Base-by-base conservation (phyloP, 2,329 filamentous ascomycete genomes). In the Blastomyces parvus region DNA sequence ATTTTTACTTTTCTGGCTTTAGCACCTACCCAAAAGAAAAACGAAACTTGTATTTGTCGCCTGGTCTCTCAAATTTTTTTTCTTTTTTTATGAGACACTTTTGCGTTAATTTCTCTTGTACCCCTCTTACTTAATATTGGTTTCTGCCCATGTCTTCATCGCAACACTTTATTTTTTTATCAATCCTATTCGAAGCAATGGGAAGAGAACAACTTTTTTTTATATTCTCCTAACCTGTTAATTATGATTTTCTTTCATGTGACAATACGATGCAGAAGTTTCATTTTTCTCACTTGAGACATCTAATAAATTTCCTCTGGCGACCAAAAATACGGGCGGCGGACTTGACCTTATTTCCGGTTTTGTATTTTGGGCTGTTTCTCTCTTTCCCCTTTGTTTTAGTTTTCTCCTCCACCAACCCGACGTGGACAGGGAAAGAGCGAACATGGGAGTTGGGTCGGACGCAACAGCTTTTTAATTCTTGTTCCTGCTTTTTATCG, bases 71-170 rank as follows among this genome's bases (percentile, higher is more conserved):
- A 38, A 56, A 5, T 11, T 30, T 22, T 19, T 22, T 11, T 11
- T 30, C 22, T 19, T 22, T 56, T 55, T 52, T 56, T 56, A 22
- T 5, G 17, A 19, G 33, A 38, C 9, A n/a, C 14, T 22, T 63
- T 48, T 59, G 25, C n/a, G 59, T 60, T 55, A 61, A 50, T 60
- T 60, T 63, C 59, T 64, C 17, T 27, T 9, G 30, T 33, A 19
- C 42, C 42, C 61, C 30, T 56, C 60, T 64, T 67, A 50, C 60
- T 64, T 67, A 50, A 62, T 61, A 65, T 68, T 64, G 59, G 56
- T 42, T 65, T 64, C 62, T 62, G 66, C 42, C 33, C 56, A 11
- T 36, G 22, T 48, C 11, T 36, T 63, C n/a, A 19, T 61, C 66
- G 68, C 66, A 67, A 70, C 65, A 11, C 36, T 38, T 38, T 61